Evolutionary conservation across 345 rosid species (phyloP).

Genomic region (Viola odorata): DNA sequence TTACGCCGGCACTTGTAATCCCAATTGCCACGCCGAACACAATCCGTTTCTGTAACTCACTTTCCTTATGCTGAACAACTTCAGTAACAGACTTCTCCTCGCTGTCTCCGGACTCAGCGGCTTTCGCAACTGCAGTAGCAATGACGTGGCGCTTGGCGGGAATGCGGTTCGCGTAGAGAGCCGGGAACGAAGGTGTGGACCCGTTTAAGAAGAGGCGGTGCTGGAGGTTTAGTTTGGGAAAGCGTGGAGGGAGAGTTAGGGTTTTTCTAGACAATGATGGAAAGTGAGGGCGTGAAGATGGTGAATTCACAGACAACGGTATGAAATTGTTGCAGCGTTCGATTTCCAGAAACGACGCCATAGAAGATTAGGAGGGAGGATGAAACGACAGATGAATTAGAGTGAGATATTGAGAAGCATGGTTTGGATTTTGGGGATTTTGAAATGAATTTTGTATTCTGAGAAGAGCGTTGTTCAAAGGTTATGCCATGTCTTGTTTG

Average conservation of each 20-base stretch:
- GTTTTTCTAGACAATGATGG: background rate
- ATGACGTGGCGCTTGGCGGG: background rate
- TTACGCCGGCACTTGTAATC: constrained; percentile 53
- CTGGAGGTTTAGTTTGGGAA: background rate
- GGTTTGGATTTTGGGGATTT: background rate
- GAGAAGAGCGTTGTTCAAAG: too few species aligned
- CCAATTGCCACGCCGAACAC: background rate
- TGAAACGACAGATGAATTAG: background rate
- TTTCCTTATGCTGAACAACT: background rate
- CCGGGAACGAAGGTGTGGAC: background rate
- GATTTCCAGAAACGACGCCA: background rate
- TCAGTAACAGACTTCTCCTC: background rate
- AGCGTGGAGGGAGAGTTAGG: background rate
- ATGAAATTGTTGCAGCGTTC: background rate
- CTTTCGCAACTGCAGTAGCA: background rate
- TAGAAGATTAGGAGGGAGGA: background rate
- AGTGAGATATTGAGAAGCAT: background rate
- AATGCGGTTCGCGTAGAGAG: background rate
- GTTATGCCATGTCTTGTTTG: too few species aligned
- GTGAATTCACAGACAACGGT: background rate
- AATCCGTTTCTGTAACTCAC: background rate
- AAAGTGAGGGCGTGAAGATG: background rate
- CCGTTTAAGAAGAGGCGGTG: background rate
- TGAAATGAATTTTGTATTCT: too few species aligned
- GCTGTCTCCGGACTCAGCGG: background rate